A percentile compares a stretch with the other conserved stretches of the same genome.
Conservation (phyloP, 805 yeast genomes). For the Candida wancherniae region DNA sequence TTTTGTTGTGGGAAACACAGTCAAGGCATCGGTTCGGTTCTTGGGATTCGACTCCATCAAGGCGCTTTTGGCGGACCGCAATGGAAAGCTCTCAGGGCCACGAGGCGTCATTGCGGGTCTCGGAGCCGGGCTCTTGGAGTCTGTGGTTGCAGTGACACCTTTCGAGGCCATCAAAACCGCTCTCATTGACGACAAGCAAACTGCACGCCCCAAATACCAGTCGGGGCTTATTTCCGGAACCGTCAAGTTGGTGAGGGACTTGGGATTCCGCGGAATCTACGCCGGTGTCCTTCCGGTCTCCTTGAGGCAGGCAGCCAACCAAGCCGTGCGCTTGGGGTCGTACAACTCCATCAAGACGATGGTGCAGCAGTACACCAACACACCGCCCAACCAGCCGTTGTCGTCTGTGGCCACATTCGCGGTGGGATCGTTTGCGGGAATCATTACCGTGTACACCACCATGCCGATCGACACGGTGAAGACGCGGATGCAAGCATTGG, state of each 20-base stretch:
- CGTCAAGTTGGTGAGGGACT: slow-evolving; percentile 59
- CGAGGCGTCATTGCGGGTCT: slow-evolving; percentile 95
- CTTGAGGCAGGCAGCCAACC: slow-evolving; percentile 91
- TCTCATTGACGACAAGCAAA: slow-evolving; percentile 85
- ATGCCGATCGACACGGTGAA: slow-evolving; percentile 96
- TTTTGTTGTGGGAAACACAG: slow-evolving; percentile 91
- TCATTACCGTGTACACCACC: slow-evolving; percentile 84
- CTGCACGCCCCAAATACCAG: slow-evolving; percentile 72
- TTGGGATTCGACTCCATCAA: slow-evolving; percentile 89
- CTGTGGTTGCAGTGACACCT: slow-evolving; percentile 92
- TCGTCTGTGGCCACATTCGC: slow-evolving; percentile 76
- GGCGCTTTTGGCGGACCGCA: slow-evolving; percentile 66
- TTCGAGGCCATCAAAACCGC: slow-evolving; percentile 96
- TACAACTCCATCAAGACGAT: slow-evolving; percentile 81
- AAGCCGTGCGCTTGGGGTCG: slow-evolving; percentile 90
- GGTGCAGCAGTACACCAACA: slow-evolving; percentile 63
- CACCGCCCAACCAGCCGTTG: slow-evolving; percentile 69
- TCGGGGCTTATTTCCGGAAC: slow-evolving; percentile 59
- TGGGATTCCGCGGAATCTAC: slow-evolving; percentile 80
- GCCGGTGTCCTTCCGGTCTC: slow-evolving; percentile 92
- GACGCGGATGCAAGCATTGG: slow-evolving; percentile 94
- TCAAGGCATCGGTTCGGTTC: slow-evolving; percentile 92
- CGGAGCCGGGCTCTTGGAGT: slow-evolving; percentile 92
- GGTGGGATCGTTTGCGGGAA: slow-evolving; percentile 88
- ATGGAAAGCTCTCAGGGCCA: slow-evolving; percentile 84